phyloP scores from a whole-genome alignment of 2,329 filamentous ascomycete species.

The Alternaria burnsii region DNA sequence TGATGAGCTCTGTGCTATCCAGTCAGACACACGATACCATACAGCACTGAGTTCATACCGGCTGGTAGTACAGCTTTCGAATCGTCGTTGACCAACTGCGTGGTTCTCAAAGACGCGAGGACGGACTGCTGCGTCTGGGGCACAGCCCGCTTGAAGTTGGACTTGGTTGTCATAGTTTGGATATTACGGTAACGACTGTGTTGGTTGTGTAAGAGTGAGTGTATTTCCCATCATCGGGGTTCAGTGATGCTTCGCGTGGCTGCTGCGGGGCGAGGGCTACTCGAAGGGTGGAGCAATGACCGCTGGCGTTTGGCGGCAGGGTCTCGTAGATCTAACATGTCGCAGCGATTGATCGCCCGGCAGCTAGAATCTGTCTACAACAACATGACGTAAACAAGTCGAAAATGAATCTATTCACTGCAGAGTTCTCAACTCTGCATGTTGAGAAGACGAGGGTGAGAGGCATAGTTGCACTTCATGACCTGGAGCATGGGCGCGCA shows the following conservation, averaged over 20 bases:
- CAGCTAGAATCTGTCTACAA: conserved; percentile 5
- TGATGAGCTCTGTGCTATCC: conserved; percentile 75
- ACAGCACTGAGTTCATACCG: conserved; percentile 60
- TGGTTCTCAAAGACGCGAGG: conserved; percentile 78
- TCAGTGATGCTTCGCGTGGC: conserved; percentile 9
- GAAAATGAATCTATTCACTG: not conserved
- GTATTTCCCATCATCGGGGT: conserved; percentile 17
- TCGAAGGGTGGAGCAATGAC: conserved; percentile 21
- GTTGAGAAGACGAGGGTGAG: not conserved
- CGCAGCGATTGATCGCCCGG: conserved; percentile 17
- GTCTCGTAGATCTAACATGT: conserved; percentile 19
- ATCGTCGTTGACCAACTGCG: conserved; percentile 80
- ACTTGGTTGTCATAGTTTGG: conserved; percentile 52
- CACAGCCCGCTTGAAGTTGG: conserved; percentile 59
- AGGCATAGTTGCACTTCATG: not conserved
- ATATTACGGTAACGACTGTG: not conserved
- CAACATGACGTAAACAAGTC: not conserved
- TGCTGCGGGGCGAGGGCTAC: conserved; percentile 16
- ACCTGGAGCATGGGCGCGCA: not conserved
- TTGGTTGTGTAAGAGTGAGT: conserved; percentile 1
- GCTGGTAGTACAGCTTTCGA: conserved; percentile 82
- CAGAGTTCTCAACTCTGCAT: not conserved
- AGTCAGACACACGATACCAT: not conserved
- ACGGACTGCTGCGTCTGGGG: conserved; percentile 56
- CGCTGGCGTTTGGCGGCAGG: conserved; percentile 20